Conservation (phyloP, 2,329 filamentous ascomycete species). For the Talaromyces sp. region DNA sequence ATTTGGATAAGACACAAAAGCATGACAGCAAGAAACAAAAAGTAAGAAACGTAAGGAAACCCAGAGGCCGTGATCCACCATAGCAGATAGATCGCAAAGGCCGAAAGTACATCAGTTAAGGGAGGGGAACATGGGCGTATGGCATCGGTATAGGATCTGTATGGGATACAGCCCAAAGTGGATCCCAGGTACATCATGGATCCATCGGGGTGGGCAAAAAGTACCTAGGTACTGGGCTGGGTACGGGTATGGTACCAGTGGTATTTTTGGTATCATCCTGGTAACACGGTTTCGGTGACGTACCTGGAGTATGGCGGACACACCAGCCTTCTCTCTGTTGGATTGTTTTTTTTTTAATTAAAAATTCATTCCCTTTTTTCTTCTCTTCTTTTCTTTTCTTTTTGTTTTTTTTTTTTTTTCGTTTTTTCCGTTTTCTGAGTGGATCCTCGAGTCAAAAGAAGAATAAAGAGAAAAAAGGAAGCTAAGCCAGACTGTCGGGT, state of each 20-base stretch:
- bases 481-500: conserved; percentile 8
- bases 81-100: conserved; percentile 25
- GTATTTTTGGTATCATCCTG: too few species aligned
- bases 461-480: conserved; percentile 5
- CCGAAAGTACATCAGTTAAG: conserved; percentile 5
- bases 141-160: not conserved
- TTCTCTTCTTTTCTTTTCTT: too few species aligned
- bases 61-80: conserved; percentile 5
- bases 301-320: too few species aligned
- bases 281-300: not conserved
- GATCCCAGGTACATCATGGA: not conserved
- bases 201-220: too few species aligned
- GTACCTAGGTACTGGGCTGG: too few species aligned
- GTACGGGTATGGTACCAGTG: too few species aligned
- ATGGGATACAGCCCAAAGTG: not conserved
- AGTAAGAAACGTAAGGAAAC: conserved; percentile 7
- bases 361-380: too few species aligned
- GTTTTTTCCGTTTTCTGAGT: too few species aligned
- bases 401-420: not conserved
- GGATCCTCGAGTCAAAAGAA: too few species aligned
- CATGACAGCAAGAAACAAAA: not conserved
- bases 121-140: not conserved
- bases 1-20: too few species aligned
- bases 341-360: too few species aligned
- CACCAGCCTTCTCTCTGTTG: too few species aligned